These are phyloP conservation scores for Sextonia rubra DNA, from an alignment of 164 flowering plant species.

Conservation along the genomic window DNA sequence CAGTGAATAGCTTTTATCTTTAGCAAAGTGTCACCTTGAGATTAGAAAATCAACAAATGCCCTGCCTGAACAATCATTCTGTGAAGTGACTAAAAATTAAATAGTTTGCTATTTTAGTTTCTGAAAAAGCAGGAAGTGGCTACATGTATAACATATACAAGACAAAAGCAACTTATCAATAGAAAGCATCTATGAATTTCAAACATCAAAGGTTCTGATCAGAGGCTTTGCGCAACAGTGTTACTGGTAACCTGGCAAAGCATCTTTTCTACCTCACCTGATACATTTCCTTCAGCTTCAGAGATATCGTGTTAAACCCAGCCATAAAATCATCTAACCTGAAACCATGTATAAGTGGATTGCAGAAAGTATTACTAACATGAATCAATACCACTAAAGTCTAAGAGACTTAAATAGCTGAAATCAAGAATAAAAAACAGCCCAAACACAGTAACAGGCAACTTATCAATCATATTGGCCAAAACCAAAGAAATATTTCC, in stretches of 20 bases:
- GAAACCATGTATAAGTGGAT: constrained; percentile 8
- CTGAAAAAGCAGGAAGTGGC: neutral
- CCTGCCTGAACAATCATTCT: neutral
- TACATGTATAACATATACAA: neutral
- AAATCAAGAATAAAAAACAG: too few relatives aligned
- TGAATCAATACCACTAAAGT: neutral
- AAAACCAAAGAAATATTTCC: too few relatives aligned
- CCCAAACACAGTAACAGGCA: too few relatives aligned
- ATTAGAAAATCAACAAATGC: neutral
- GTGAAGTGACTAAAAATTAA: too few relatives aligned
- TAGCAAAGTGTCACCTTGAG: neutral
- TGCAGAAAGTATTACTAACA: neutral
- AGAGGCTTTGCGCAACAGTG: neutral
- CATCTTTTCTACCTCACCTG: constrained; percentile 46
- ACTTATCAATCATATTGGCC: too few relatives aligned
- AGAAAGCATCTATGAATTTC: neutral
- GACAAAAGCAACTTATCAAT: neutral
- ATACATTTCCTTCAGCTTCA: constrained; percentile 97
- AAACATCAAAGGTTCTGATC: neutral
- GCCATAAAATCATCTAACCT: constrained; percentile 99
- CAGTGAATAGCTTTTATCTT: neutral
- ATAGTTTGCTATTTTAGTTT: neutral
- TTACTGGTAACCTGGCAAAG: neutral
- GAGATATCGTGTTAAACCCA: constrained; percentile 86
- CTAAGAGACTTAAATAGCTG: neutral